These are phyloP conservation scores for Annulohypoxylon bovei DNA, from an alignment of 495 filamentous ascomycete genomes.

Conservation along the genomic window DNA sequence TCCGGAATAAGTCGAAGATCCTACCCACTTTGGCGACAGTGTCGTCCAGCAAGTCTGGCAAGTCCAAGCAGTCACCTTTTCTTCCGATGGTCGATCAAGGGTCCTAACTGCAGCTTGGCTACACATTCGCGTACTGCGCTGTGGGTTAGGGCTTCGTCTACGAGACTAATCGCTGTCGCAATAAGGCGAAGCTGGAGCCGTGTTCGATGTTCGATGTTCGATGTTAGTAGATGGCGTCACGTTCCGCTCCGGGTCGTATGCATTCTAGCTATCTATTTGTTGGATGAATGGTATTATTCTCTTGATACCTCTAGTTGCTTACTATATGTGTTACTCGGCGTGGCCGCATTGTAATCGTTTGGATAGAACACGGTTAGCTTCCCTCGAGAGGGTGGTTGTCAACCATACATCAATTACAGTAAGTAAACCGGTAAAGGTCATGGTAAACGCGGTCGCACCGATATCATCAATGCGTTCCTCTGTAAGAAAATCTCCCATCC, in stretches of 20 bases:
- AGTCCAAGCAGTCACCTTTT: not conserved
- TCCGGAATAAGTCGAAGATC: slow-evolving; percentile 14
- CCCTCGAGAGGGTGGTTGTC: not conserved
- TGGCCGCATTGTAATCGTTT: not conserved
- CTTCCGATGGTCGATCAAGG: slow-evolving; percentile 37
- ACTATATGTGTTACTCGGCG: slow-evolving; percentile 25
- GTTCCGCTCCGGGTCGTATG: slow-evolving; percentile 7
- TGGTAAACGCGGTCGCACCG: slow-evolving; percentile 9
- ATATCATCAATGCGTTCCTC: slow-evolving; percentile 6
- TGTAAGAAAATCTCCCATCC: slow-evolving; percentile 10
- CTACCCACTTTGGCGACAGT: slow-evolving; percentile 24
- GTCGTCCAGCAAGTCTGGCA: slow-evolving; percentile 1
- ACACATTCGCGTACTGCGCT: slow-evolving; percentile 6
- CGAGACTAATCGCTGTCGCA: not conserved
- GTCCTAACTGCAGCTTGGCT: slow-evolving; percentile 23
- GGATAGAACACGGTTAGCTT: not conserved
- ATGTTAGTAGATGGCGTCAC: slow-evolving; percentile 1
- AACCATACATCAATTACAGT: slow-evolving; percentile 20
- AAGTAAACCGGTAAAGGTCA: slow-evolving; percentile 19
- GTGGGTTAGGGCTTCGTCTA: slow-evolving; percentile 11
- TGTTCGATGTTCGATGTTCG: not conserved
- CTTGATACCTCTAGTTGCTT: slow-evolving; percentile 22
- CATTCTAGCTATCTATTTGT: not conserved
- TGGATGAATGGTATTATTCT: not conserved
- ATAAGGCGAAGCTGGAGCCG: slow-evolving; percentile 2